Evolutionary conservation across 345 rosid genomes (phyloP), one percentile per base, ranked within the genome.

Genomic region (Murraya koenigii): DNA sequence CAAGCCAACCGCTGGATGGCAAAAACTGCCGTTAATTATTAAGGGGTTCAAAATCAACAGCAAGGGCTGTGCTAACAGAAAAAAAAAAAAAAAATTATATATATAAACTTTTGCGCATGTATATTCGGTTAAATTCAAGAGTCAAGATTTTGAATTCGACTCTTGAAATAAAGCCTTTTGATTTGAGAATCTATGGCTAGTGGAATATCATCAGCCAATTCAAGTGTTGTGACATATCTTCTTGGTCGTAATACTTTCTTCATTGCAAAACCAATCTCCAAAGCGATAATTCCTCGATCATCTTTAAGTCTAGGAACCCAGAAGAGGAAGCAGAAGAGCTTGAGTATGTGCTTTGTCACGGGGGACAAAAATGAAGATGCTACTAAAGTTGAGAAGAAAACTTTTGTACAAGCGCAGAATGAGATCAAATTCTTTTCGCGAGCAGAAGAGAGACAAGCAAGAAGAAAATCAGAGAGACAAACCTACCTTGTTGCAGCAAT

Each of bases 401-500:
- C n/a, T 6, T 26, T 65, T 33, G 44, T 33, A 25, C 49, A 55
- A 5, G 47, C 23, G 0, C 30, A 81, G 17, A 47, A 72, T 47
- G 79, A 72, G 68, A 66, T 76, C 49, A 52, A 71, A 70, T 69
- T 71, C 32, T 6, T 63, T 23, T 78, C 85, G 0, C 81, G 82
- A 1, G 80, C 58, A 22, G 66, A 78, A 30, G 83, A 87, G 79
- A 90, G 84, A 66, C 63, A 78, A 58, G 85, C 82, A 9, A 80
- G 86, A 70, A 91, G 88, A 82, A 78, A 61, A 79, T 47, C 80
- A 5, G 91, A 88, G 80, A 83, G 90, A 81, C 63, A 41, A 9
- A 78, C 90, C 36, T 89, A 91, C 75, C 81, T 91, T 3, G 80
- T 89, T 33, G 95, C 91, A 2, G 95, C 95, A 0, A 71, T 85